Percentiles rank a stretch among this genome's conserved stretches.
phyloP scores from a whole-genome alignment of 1,284 basidiomycete species.

The Farysia itapuensis region DNA sequence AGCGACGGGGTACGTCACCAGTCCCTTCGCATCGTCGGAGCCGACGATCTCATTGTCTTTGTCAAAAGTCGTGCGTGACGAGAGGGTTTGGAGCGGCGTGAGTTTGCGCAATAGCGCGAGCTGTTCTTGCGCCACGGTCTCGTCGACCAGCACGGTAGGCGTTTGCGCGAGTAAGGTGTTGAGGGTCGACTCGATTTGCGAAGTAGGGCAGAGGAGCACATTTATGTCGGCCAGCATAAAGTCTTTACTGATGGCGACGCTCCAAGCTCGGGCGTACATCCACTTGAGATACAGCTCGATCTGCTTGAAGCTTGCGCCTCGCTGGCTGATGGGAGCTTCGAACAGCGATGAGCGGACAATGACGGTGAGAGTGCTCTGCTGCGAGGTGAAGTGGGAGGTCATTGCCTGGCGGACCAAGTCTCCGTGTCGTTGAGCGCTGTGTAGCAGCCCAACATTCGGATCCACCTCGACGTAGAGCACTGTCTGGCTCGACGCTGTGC shows the following conservation, averaged over 20 bases:
- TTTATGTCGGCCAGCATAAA: slow-evolving; percentile 42
- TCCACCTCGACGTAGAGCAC: slow-evolving; percentile 14
- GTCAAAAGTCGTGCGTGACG: slow-evolving; percentile 3
- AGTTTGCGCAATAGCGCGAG: slow-evolving; percentile 6
- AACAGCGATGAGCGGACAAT: slow-evolving; percentile 25
- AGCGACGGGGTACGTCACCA: slow-evolving; percentile 21
- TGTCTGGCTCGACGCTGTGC: slow-evolving; percentile 1
- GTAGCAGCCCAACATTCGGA: slow-evolving; percentile 5
- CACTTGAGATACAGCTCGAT: slow-evolving; percentile 50
- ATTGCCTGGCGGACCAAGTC: slow-evolving; percentile 29
- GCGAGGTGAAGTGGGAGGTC: slow-evolving; percentile 4
- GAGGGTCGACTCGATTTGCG: not conserved
- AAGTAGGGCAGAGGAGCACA: slow-evolving; percentile 37
- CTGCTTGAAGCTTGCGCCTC: slow-evolving; percentile 21
- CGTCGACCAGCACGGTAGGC: slow-evolving; percentile 11
- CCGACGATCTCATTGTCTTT: slow-evolving; percentile 4
- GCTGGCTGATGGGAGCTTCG: slow-evolving; percentile 3
- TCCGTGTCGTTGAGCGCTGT: slow-evolving; percentile 18
- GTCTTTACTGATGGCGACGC: slow-evolving; percentile 32
- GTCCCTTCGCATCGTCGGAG: slow-evolving; percentile 19
- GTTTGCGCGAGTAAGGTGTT: not conserved
- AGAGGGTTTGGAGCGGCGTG: not conserved
- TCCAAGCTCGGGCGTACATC: slow-evolving; percentile 52
- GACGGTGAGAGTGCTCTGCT: slow-evolving; percentile 17
- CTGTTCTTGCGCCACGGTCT: not conserved